phyloP scores from a whole-genome alignment of 2,329 filamentous ascomycete species.

The Dryadomyces quercivorus region DNA sequence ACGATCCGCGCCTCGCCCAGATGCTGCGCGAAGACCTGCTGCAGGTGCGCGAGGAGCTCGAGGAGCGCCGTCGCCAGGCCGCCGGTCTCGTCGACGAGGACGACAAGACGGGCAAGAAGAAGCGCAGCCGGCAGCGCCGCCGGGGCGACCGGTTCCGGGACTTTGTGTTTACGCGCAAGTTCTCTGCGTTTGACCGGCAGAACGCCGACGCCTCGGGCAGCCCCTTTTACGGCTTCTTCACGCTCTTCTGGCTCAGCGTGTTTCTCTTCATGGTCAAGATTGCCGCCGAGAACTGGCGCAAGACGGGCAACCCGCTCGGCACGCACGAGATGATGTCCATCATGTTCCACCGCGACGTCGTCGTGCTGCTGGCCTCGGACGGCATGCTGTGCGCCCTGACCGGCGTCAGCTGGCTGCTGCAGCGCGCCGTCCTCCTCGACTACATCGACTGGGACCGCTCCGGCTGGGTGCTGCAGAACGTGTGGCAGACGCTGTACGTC shows the following conservation, averaged over 20 bases:
- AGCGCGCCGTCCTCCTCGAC: conserved; percentile 45
- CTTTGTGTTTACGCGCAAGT: conserved; percentile 59
- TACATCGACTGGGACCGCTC: conserved; percentile 53
- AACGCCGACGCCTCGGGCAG: conserved; percentile 53
- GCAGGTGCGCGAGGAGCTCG: conserved; percentile 15
- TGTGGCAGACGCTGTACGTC: conserved; percentile 59
- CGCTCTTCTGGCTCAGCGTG: conserved; percentile 64
- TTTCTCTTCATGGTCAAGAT: conserved; percentile 55
- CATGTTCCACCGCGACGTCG: conserved; percentile 46
- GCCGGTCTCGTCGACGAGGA: background rate
- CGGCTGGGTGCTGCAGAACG: conserved; percentile 64
- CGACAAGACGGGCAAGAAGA: background rate
- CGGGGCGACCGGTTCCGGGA: conserved; percentile 29
- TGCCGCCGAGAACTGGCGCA: conserved; percentile 54
- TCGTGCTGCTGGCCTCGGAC: conserved; percentile 49
- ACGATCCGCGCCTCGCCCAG: conserved; percentile 28
- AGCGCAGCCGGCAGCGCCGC: background rate
- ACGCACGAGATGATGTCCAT: conserved; percentile 58
- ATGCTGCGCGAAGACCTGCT: conserved; percentile 20
- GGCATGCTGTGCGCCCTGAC: conserved; percentile 56
- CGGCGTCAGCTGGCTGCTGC: conserved; percentile 52
- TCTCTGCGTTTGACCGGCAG: conserved; percentile 63
- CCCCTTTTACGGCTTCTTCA: conserved; percentile 70
- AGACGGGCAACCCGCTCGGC: conserved; percentile 57
- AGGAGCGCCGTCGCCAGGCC: background rate